A percentile compares a stretch with the other conserved stretches of the same genome.
Evolutionary conservation across 305 asterid genomes (phyloP).

Genomic region (Fraxinus ornus): DNA sequence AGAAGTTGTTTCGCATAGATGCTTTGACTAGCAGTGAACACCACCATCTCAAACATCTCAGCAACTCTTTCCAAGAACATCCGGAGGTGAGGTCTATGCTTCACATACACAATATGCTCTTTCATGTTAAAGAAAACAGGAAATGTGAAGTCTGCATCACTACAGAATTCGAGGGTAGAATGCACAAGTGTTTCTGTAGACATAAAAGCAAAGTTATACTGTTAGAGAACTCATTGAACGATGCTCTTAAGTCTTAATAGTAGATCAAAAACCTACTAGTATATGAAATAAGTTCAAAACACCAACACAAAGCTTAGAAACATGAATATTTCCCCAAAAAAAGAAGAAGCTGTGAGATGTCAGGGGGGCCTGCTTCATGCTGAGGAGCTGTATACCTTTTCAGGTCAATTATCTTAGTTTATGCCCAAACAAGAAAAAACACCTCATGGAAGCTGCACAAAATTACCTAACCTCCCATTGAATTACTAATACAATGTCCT

Average conservation of each 20-base stretch:
- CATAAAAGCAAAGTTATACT: constrained; percentile 24
- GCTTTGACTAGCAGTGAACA: constrained; percentile 98
- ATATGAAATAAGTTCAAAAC: background rate
- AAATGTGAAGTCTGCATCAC: constrained; percentile 84
- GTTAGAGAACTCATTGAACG: constrained; percentile 19
- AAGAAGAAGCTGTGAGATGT: background rate
- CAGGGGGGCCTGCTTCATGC: background rate
- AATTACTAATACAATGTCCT: background rate
- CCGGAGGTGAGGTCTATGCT: constrained; percentile 74
- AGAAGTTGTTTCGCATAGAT: constrained; percentile 78
- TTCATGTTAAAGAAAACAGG: constrained; percentile 77
- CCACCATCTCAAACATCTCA: constrained; percentile 78
- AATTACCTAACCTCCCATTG: background rate
- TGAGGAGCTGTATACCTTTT: background rate
- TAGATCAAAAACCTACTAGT: background rate
- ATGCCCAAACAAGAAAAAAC: background rate
- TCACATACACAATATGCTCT: constrained; percentile 82
- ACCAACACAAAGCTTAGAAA: background rate
- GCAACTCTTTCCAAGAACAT: constrained; percentile 74
- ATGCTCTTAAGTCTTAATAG: constrained; percentile 6
- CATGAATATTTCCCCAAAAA: background rate
- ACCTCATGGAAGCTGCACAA: background rate
- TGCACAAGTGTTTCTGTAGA: constrained; percentile 93
- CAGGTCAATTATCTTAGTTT: background rate
- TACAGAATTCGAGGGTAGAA: constrained; percentile 72